A percentile compares a stretch with the other conserved stretches of the same genome.
These are phyloP conservation scores for Chlamydomonas reinhardtii DNA, from an alignment of 163 green algal species.

Conservation along the genomic window DNA sequence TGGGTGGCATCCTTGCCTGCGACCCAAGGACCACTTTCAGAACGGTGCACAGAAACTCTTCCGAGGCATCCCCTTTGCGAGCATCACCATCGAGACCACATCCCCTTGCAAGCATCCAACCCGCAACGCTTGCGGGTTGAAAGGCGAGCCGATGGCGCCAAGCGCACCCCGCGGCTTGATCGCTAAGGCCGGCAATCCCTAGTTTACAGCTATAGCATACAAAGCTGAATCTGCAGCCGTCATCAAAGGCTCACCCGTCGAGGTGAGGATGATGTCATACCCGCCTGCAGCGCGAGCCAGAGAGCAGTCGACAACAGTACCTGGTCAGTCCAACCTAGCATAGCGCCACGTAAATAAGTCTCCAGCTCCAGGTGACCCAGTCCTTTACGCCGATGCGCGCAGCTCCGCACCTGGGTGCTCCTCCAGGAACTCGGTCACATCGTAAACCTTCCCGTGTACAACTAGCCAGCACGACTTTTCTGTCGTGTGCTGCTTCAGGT, in stretches of 20 bases:
- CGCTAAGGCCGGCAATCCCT: too few species aligned
- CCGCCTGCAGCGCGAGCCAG: slow-evolving; percentile 66
- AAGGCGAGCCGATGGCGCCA: too few species aligned
- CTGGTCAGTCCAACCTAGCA: too few species aligned
- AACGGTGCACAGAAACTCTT: not conserved
- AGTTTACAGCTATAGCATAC: not conserved
- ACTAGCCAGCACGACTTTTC: slow-evolving; percentile 89
- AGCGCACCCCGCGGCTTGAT: not conserved
- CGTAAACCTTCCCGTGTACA: slow-evolving; percentile 91
- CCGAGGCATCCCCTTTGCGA: too few species aligned
- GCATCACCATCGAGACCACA: too few species aligned
- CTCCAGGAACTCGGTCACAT: slow-evolving; percentile 96
- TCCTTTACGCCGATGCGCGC: too few species aligned
- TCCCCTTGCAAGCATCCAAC: too few species aligned
- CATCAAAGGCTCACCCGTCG: slow-evolving; percentile 64
- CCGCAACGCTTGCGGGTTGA: too few species aligned
- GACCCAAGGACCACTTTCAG: not conserved
- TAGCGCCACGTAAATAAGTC: too few species aligned
- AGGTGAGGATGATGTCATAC: slow-evolving; percentile 92
- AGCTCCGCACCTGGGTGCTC: slow-evolving; percentile 83
- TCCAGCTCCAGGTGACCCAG: too few species aligned
- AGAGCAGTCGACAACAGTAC: too few species aligned
- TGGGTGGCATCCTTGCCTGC: slow-evolving; percentile 91
- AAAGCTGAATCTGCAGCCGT: not conserved
- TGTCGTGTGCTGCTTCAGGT: slow-evolving; percentile 51